A percentile compares a stretch with the other conserved stretches of the same genome.
These are phyloP conservation scores for Flaveria sonorensis DNA, from an alignment of 129 eudicot species.

Conservation along the genomic window DNA sequence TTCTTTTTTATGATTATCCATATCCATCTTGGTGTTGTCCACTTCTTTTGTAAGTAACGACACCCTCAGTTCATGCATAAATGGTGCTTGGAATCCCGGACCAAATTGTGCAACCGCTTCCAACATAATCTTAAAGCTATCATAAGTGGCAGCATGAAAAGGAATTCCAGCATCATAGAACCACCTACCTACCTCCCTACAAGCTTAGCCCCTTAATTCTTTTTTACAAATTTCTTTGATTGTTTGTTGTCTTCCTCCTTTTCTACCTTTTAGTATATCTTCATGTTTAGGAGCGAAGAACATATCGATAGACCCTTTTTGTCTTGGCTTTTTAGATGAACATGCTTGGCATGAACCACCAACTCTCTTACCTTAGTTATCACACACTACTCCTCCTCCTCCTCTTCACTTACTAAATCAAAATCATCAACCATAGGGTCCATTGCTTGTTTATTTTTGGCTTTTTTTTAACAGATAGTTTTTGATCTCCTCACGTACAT, in stretches of 20 bases:
- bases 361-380: neutral
- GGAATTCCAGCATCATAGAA: too few relatives aligned
- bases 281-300: neutral
- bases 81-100: too few relatives aligned
- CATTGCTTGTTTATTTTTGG: neutral
- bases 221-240: neutral
- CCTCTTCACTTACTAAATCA: neutral
- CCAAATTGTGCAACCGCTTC: too few relatives aligned
- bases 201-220: neutral
- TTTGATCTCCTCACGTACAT: neutral
- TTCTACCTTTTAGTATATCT: neutral
- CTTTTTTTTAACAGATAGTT: neutral
- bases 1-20: too few relatives aligned
- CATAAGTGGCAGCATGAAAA: too few relatives aligned
- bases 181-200: neutral
- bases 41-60: too few relatives aligned
- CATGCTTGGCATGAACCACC: neutral
- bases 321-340: neutral
- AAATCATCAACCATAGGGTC: too few relatives aligned
- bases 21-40: too few relatives aligned
- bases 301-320: neutral
- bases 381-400: neutral
- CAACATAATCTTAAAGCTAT: too few relatives aligned
- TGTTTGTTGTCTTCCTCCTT: constrained; percentile 1
- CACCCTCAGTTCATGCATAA: too few relatives aligned